Percentiles rank a stretch among this genome's conserved stretches.
These are phyloP conservation scores for Primulina huaijiensis DNA, from an alignment of 257 asterid genomes.

Conservation along the genomic window DNA sequence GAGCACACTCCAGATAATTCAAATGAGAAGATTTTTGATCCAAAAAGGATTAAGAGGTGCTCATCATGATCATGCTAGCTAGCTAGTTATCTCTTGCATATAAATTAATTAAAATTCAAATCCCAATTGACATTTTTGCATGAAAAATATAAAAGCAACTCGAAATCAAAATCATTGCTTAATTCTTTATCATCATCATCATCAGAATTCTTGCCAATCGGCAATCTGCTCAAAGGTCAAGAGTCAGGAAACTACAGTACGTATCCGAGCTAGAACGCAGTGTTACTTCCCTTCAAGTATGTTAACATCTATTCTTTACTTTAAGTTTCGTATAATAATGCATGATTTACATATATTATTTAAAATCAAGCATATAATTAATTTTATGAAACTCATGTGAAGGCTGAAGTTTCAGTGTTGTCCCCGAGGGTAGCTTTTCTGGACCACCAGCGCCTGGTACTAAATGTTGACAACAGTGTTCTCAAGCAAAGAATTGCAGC, in stretches of 20 bases:
- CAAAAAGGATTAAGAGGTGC: constrained; percentile 86
- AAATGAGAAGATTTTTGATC: constrained; percentile 57
- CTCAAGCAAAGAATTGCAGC: constrained; percentile 97
- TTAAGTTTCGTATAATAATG: neutral
- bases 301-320: constrained; percentile 3
- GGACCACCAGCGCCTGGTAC: constrained; percentile 89
- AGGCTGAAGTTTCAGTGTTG: constrained; percentile 90
- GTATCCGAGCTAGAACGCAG: constrained; percentile 89
- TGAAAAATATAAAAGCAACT: neutral
- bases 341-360: neutral
- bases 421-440: constrained; percentile 91
- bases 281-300: constrained; percentile 79
- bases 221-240: constrained; percentile 93
- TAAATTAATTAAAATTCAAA: too few relatives aligned
- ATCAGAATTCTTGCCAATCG: constrained; percentile 85
- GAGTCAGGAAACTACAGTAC: constrained; percentile 90
- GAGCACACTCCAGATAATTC: constrained; percentile 35
- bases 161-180: too few relatives aligned
- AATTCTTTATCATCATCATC: neutral
- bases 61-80: neutral
- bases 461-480: constrained; percentile 81
- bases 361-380: neutral
- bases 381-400: constrained; percentile 19
- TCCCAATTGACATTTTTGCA: too few relatives aligned
- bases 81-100: neutral